Percentiles rank a stretch among this genome's conserved stretches.
Evolutionary conservation across 371 early-diverging fungal species (phyloP).

Genomic region (Circinella umbellata): DNA sequence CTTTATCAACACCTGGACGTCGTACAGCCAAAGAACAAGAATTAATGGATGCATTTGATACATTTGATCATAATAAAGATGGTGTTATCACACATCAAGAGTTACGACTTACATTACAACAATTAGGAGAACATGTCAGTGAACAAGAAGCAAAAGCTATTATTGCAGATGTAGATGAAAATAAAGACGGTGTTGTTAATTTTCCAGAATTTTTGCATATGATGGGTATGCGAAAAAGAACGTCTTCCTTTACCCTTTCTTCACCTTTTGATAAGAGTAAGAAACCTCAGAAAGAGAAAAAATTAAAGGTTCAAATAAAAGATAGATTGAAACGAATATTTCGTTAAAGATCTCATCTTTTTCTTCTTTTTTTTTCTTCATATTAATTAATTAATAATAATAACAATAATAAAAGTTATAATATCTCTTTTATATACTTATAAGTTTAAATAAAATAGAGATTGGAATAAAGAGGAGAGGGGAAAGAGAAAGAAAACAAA

Average conservation of each 20-base stretch:
- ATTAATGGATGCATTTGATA: constrained; percentile 43
- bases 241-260: neutral
- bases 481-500: too few species aligned
- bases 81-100: constrained; percentile 43
- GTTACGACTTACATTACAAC: constrained; percentile 45
- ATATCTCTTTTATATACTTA: too few species aligned
- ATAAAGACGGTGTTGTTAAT: constrained; percentile 44
- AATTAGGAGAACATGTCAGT: constrained; percentile 42
- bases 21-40: constrained; percentile 37
- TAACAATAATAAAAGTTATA: too few species aligned
- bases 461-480: too few species aligned
- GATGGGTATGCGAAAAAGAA: constrained; percentile 37
- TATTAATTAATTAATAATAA: too few species aligned
- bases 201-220: constrained; percentile 43
- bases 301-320: neutral
- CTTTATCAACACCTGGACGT: constrained; percentile 36
- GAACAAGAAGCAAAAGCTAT: constrained; percentile 39
- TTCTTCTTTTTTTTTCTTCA: too few species aligned
- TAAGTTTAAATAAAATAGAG: too few species aligned
- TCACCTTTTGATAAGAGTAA: neutral
- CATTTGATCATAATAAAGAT: constrained; percentile 47
- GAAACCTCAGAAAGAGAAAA: neutral
- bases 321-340: neutral
- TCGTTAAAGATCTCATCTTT: neutral
- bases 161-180: constrained; percentile 43